These are phyloP conservation scores for Tylopilus sp. DNA, from an alignment of 1,284 basidiomycete genomes.

Conservation along the genomic window DNA sequence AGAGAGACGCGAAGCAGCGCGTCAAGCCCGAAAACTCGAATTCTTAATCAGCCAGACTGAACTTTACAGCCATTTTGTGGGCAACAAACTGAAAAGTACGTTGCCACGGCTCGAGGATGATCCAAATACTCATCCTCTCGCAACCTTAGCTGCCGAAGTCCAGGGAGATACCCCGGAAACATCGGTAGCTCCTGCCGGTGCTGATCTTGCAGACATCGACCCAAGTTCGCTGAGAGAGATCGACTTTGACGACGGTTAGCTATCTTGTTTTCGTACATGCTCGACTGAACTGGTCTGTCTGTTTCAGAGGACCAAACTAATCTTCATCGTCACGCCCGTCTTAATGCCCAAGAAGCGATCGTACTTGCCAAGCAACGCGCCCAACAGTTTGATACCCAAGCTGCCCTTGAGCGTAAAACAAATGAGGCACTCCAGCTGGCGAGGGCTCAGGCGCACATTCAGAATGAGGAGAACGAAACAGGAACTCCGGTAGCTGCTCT, in stretches of 20 bases:
- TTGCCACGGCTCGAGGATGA: constrained; percentile 16
- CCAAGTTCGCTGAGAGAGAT: constrained; percentile 67
- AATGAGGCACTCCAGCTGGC: constrained; percentile 71
- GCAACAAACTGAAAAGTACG: constrained; percentile 95
- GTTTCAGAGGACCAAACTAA: constrained; percentile 79
- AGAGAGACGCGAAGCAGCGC: constrained; percentile 92
- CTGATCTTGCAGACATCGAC: constrained; percentile 53
- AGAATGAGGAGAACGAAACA: constrained; percentile 43
- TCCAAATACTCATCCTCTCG: constrained; percentile 18
- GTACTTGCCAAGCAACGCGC: constrained; percentile 79
- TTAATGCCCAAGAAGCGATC: constrained; percentile 90
- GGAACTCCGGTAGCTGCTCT: constrained; percentile 38
- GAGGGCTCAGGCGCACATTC: constrained; percentile 60
- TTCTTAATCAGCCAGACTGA: constrained; percentile 99
- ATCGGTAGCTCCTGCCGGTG: constrained; percentile 52
- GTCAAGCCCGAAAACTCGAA: constrained; percentile 96
- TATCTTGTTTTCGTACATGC: not conserved
- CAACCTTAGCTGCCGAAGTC: constrained; percentile 72
- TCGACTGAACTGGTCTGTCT: constrained; percentile 1
- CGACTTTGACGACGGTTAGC: constrained; percentile 90
- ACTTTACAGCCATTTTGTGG: constrained; percentile 98
- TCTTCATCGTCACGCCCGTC: constrained; percentile 82
- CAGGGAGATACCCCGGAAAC: constrained; percentile 63
- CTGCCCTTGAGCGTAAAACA: constrained; percentile 75
- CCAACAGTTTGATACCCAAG: constrained; percentile 79